phyloP scores from a whole-genome alignment of 441 rosid species.

The Gossypium davidsonii region DNA sequence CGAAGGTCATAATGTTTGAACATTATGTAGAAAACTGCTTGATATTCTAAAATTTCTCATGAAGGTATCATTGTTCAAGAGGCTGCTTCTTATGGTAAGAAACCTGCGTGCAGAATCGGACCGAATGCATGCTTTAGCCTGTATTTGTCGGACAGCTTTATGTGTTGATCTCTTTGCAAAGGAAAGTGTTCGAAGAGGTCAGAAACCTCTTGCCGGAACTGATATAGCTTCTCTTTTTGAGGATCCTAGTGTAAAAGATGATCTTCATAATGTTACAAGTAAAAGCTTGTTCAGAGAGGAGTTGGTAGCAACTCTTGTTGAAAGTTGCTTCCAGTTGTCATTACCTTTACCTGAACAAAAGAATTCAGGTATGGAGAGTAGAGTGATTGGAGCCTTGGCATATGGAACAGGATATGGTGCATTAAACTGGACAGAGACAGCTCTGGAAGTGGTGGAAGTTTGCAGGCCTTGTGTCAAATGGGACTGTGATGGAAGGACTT shows the following conservation, averaged over 20 bases:
- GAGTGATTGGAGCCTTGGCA: constrained; percentile 98
- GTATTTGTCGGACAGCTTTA: constrained; percentile 95
- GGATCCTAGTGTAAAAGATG: constrained; percentile 84
- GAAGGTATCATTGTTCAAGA: constrained; percentile 92
- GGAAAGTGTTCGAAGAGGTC: constrained; percentile 96
- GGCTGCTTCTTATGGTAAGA: constrained; percentile 95
- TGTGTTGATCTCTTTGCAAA: constrained; percentile 97
- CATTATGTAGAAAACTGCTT: constrained; percentile 11
- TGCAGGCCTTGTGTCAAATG: constrained; percentile 96
- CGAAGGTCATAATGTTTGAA: neutral
- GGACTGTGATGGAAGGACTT: constrained; percentile 97
- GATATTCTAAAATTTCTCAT: constrained; percentile 21
- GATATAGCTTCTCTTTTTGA: constrained; percentile 95
- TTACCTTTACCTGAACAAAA: constrained; percentile 93
- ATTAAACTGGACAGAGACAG: constrained; percentile 96
- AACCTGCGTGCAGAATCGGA: constrained; percentile 98
- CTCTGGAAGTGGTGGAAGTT: constrained; percentile 97
- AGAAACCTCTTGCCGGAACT: constrained; percentile 95
- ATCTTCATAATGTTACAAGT: constrained; percentile 71
- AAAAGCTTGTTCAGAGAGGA: constrained; percentile 94
- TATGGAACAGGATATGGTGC: constrained; percentile 99
- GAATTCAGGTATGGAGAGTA: constrained; percentile 91
- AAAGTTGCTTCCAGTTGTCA: constrained; percentile 98
- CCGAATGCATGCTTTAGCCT: constrained; percentile 97
- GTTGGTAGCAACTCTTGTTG: constrained; percentile 91